These are phyloP conservation scores for Imleria badia DNA, from an alignment of 768 basidiomycete species.

Conservation along the genomic window DNA sequence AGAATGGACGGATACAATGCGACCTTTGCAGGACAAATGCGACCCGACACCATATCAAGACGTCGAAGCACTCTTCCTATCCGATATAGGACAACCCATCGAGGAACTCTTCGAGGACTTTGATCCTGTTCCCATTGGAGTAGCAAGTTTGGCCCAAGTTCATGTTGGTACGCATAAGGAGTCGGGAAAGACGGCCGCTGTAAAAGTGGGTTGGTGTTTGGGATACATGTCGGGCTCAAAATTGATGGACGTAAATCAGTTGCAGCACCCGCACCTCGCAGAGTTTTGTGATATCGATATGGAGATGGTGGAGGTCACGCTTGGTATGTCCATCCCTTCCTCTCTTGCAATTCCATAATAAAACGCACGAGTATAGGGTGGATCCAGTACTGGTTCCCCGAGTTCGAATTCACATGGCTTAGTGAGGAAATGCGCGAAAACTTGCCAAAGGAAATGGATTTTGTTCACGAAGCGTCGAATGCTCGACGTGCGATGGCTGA, in stretches of 20 bases:
- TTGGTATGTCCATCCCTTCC: constrained; percentile 43
- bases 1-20: constrained; percentile 62
- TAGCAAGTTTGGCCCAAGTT: constrained; percentile 95
- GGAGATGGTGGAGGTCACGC: constrained; percentile 75
- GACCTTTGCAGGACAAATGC: constrained; percentile 86
- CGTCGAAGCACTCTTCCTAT: constrained; percentile 70
- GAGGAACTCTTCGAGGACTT: constrained; percentile 82
- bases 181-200: constrained; percentile 77
- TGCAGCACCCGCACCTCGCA: constrained; percentile 91
- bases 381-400: constrained; percentile 92
- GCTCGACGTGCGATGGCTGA: constrained; percentile 68
- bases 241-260: constrained; percentile 34
- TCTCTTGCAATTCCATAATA: background rate
- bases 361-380: constrained; percentile 46
- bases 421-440: constrained; percentile 93
- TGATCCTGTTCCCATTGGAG: constrained; percentile 85
- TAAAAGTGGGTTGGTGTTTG: constrained; percentile 58
- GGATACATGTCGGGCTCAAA: background rate
- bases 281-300: constrained; percentile 93
- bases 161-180: constrained; percentile 76
- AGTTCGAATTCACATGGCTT: constrained; percentile 95
- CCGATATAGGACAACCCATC: constrained; percentile 75
- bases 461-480: constrained; percentile 85
- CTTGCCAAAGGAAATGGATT: constrained; percentile 93
- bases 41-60: constrained; percentile 83